Conservation (phyloP, 139 green algal species). For the Chlamydomonas sp. region DNA sequence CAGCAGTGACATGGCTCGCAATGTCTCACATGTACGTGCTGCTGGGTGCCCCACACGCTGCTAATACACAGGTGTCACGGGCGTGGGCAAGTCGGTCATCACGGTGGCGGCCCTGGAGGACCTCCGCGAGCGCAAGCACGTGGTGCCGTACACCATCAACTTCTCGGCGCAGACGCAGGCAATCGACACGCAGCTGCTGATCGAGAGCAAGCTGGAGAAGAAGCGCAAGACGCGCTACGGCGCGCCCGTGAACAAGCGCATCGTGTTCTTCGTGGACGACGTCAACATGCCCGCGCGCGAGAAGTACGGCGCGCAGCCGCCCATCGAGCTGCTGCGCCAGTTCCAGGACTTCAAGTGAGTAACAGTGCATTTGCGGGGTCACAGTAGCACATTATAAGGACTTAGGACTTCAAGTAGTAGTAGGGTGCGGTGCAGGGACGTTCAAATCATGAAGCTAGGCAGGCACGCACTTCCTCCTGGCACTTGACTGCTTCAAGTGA, state of each 20-base stretch:
- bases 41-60: neutral
- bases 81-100: constrained; percentile 87
- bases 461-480: too few species aligned
- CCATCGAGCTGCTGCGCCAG: constrained; percentile 88
- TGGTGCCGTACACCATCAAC: constrained; percentile 81
- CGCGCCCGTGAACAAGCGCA: constrained; percentile 75
- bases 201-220: constrained; percentile 89
- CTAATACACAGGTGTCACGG: constrained; percentile 65
- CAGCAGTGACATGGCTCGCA: too few species aligned
- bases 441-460: too few species aligned
- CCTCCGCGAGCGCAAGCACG: constrained; percentile 51
- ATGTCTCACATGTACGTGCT: too few species aligned
- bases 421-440: too few species aligned
- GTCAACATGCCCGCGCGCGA: constrained; percentile 91
- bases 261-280: constrained; percentile 92
- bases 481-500: too few species aligned
- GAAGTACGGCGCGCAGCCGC: constrained; percentile 85
- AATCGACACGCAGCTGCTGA: constrained; percentile 78
- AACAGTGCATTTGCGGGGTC: neutral
- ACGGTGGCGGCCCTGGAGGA: constrained; percentile 61
- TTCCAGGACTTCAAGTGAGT: constrained; percentile 79
- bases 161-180: constrained; percentile 86
- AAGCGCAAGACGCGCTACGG: constrained; percentile 84
- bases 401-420: too few species aligned
- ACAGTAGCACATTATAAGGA: neutral